Base-by-base conservation (phyloP, 2,329 filamentous ascomycete genomes). In the Chaetomium olivaceum region DNA sequence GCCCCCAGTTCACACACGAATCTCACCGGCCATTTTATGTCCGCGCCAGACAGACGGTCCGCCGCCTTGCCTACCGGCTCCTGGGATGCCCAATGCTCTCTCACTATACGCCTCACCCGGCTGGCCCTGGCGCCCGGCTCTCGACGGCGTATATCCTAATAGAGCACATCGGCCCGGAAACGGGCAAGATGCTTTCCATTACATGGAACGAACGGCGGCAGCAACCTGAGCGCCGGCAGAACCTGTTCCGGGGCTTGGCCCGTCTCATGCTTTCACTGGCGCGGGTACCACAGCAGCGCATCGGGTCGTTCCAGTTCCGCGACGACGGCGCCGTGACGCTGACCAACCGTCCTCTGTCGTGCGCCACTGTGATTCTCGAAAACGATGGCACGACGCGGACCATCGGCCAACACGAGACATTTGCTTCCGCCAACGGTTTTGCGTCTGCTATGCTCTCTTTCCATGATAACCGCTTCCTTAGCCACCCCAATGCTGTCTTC, bases 341-440 rank as follows among this genome's bases (percentile, higher is more conserved):
- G 58, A 71, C 73, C 31, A 77, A 76, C 64, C 73, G 75, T 51
- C 76, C 76, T 31, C 69, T 76, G 73, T 83, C 68, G 60, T 73
- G 71, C 66, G 65, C 66, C 19, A 66, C 73, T 14, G 64, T 73
- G 21, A 74, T 76, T 1, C 67, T 77, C 8, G 77, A 78, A 68
- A 78, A 76, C 69, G 69, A 76, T 11, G 74, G 74, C 54, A 71
- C 74, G 3, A 70, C 64, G 51, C 74, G 74, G 66, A 71, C 68
- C 5, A 77, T 79, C 27, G 27, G 27, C 27, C 27, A 29, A 29
- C 27, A 29, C 27, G 27, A 29, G 27, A 29, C 27, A 29, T 29
- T 29, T 29, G 27, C 27, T 6, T 29, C 27, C 6, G 27, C 27
- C 27, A 29, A 29, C 27, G 27, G 69, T 27, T 76, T 68, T 54